Evolutionary conservation across 139 green algal species (phyloP).

Genomic region (Asterochloris sp.): DNA sequence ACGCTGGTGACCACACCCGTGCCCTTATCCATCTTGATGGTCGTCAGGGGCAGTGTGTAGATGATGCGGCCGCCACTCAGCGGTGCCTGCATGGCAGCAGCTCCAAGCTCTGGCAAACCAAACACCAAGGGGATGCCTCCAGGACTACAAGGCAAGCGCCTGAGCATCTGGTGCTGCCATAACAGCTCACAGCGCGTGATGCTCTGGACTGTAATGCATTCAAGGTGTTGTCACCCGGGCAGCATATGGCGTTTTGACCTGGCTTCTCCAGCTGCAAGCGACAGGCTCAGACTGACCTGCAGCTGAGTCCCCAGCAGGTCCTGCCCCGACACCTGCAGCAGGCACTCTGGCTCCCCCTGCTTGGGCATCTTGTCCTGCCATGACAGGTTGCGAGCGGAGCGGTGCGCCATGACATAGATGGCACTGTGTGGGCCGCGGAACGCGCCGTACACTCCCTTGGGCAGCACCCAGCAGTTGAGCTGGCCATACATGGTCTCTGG

Average conservation of each 20-base stretch:
- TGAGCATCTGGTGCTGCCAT: no score
- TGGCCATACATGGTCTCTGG: conserved; percentile 99
- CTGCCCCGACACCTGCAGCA: conserved; percentile 81
- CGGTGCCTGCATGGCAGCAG: conserved; percentile 42
- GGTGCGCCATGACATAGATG: conserved; percentile 84
- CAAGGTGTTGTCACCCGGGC: no score
- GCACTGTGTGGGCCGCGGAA: conserved; percentile 75
- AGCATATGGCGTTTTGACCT: no score
- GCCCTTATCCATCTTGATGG: conserved; percentile 97
- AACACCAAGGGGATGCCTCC: no score
- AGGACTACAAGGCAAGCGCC: no score
- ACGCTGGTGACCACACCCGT: conserved; percentile 96
- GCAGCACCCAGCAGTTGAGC: conserved; percentile 98
- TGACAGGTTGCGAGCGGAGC: conserved; percentile 89
- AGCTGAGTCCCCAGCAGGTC: conserved; percentile 93
- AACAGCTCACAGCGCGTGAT: no score
- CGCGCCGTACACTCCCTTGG: conserved; percentile 91
- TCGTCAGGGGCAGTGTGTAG: conserved; percentile 95
- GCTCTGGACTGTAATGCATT: no score
- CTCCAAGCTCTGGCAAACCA: not conserved
- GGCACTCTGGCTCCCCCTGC: conserved; percentile 61
- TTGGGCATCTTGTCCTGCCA: conserved; percentile 81
- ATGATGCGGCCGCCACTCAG: conserved; percentile 63
- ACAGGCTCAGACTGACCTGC: conserved; percentile 6
- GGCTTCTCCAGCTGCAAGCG: no score